Conservation (phyloP, 768 basidiomycete genomes). For the Rhodosporidiobolus sp. region DNA sequence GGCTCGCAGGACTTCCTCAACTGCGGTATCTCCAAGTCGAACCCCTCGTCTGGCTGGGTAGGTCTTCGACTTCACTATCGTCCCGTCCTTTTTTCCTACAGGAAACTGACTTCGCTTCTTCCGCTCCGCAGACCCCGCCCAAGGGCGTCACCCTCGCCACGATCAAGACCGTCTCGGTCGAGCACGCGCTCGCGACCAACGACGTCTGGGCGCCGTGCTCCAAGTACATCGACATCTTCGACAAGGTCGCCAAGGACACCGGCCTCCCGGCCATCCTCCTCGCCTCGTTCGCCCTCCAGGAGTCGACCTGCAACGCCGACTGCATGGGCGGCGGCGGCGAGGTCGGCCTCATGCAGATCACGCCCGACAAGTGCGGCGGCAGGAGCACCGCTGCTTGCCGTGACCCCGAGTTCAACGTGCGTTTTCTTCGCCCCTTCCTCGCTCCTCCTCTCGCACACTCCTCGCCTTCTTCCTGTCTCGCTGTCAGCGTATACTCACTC, state of each 20-base stretch:
- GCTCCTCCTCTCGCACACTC: too few relatives aligned
- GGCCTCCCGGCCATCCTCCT: slow-evolving; percentile 69
- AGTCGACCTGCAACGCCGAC: slow-evolving; percentile 63
- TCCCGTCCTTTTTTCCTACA: neutral
- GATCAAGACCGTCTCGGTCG: slow-evolving; percentile 51
- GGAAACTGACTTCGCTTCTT: neutral
- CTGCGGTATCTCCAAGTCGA: slow-evolving; percentile 29
- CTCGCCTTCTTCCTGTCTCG: too few relatives aligned
- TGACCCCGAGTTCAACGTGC: slow-evolving; percentile 39
- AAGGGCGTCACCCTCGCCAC: slow-evolving; percentile 56
- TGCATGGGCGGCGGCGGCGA: slow-evolving; percentile 24
- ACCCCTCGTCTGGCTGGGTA: slow-evolving; percentile 4
- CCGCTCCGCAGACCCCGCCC: slow-evolving; percentile 20
- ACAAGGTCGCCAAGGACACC: slow-evolving; percentile 58
- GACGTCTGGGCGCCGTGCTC: slow-evolving; percentile 63
- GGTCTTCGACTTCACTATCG: too few relatives aligned
- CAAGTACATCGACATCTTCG: slow-evolving; percentile 58
- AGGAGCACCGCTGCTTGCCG: slow-evolving; percentile 25
- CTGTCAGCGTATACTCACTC: too few relatives aligned
- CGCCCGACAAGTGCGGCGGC: slow-evolving; percentile 43
- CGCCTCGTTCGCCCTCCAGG: slow-evolving; percentile 86
- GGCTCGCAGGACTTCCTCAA: slow-evolving; percentile 29
- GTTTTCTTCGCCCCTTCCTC: neutral
- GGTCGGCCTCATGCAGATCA: slow-evolving; percentile 31
- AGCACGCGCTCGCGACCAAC: slow-evolving; percentile 55